Evolutionary conservation across 441 rosid genomes (phyloP), one percentile per base, ranked within the genome.

Genomic region (Populus hybrid): DNA sequence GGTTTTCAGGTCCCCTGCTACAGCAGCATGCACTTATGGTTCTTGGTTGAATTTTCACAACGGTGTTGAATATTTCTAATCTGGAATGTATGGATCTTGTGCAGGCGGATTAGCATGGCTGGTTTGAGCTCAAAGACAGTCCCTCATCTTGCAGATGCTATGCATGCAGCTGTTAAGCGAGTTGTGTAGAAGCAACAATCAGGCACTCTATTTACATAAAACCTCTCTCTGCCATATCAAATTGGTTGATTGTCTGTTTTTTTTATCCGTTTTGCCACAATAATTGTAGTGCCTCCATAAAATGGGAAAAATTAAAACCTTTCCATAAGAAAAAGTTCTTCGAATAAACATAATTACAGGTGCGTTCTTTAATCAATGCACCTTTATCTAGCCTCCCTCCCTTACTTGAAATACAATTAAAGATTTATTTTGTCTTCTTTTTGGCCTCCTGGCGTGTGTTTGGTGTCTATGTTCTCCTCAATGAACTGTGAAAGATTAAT

Each of bases 61-160:
- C 4, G 24, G 24, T 73, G 3, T 34, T 16, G 71, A 12, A 23
- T 76, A 26, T 24, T 74, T 74, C 76, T 74, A 36, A 67, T 46
- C 40, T 0, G 26, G 26, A 24, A 67, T 59, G 12, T 28, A 35
- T 4, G 74, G 12, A 42, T 36, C 34, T 69, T 35, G 11, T 81
- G 82, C 88, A 95, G 98, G 96, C 90, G 98, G 92, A 92, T 94
- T 59, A 96, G 97, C 94, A 91, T 96, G 94, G 99, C 98, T 59
- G 99, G 99, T 74, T 88, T 94, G 79, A 91, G 95, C 83, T 88
- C 94, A 0, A 92, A 86, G 84, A 90, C 94, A 30, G 97, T 94
- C 36, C 94, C 97, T 9, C 93, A 89, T 86, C 94, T 94, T 34
- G 91, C 97, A 2, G 95, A 91, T 75, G 90, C 97, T 34, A 91